phyloP scores from a whole-genome alignment of 768 basidiomycete species.

The Tephrocybe sp. region DNA sequence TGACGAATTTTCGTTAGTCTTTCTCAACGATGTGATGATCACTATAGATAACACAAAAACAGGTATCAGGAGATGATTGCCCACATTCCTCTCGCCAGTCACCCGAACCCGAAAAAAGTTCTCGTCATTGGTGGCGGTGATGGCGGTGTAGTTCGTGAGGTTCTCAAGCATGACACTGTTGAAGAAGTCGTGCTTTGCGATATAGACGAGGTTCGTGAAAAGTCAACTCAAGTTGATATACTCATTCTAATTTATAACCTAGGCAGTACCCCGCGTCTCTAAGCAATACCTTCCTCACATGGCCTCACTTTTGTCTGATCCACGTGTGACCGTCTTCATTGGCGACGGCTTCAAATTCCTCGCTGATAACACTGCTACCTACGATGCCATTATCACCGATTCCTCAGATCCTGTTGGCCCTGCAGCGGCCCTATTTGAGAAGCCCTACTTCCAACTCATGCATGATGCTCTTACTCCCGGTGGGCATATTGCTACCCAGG shows the following conservation, averaged over 20 bases:
- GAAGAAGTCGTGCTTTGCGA: conserved; percentile 94
- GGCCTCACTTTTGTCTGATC: conserved; percentile 76
- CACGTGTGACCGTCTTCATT: conserved; percentile 79
- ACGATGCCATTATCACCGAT: conserved; percentile 98
- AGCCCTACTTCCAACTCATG: conserved; percentile 94
- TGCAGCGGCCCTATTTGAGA: conserved; percentile 90
- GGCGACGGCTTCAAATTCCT: conserved; percentile 99
- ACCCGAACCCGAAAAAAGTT: conserved; percentile 94
- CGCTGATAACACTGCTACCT: conserved; percentile 77
- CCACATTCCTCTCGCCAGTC: conserved; percentile 92
- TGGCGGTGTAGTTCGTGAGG: conserved; percentile 96
- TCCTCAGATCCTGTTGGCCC: conserved; percentile 98
- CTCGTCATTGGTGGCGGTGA: conserved; percentile 98
- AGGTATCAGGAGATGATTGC: conserved; percentile 99
- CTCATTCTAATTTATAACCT: background rate
- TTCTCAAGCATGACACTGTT: conserved; percentile 89
- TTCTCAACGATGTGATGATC: conserved; percentile 1
- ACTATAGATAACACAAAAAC: background rate
- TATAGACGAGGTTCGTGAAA: conserved; percentile 78
- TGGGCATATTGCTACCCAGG: conserved; percentile 94
- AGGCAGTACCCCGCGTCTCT: conserved; percentile 95
- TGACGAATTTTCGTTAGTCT: conserved; percentile 93
- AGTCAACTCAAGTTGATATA: background rate
- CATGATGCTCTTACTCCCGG: conserved; percentile 86
- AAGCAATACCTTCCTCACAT: conserved; percentile 93